Percentiles rank a stretch among this genome's conserved stretches.
Conservation (phyloP, 768 basidiomycete species). For the Mycena vulgaris region DNA sequence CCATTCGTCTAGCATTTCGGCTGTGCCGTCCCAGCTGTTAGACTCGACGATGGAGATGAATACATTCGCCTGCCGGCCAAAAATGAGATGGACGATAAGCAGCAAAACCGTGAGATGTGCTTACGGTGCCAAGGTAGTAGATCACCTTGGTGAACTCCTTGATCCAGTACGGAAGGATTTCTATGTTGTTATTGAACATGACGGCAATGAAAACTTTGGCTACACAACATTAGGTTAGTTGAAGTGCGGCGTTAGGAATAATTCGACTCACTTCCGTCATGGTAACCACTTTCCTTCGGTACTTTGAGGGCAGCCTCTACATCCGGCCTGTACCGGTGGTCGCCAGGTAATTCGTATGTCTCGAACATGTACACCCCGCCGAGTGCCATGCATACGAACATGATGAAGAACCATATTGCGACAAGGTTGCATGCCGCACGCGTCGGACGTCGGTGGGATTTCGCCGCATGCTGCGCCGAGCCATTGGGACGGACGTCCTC, state of each 20-base stretch:
- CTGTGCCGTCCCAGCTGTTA: slow-evolving; percentile 54
- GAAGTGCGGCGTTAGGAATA: neutral
- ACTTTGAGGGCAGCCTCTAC: slow-evolving; percentile 40
- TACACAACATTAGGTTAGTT: slow-evolving; percentile 5
- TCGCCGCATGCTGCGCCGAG: neutral
- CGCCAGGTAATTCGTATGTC: slow-evolving; percentile 44
- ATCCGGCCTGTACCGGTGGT: slow-evolving; percentile 43
- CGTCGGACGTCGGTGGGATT: neutral
- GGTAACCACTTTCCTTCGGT: slow-evolving; percentile 41
- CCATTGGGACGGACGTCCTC: neutral
- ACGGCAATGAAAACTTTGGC: slow-evolving; percentile 57
- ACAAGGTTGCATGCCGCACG: neutral
- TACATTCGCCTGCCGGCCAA: slow-evolving; percentile 48
- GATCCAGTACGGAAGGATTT: slow-evolving; percentile 57
- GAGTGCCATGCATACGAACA: slow-evolving; percentile 22
- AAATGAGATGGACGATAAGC: neutral
- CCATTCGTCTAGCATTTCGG: slow-evolving; percentile 48
- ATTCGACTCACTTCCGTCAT: slow-evolving; percentile 33
- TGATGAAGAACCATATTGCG: neutral
- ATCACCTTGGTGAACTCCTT: slow-evolving; percentile 53
- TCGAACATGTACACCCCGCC: slow-evolving; percentile 30
- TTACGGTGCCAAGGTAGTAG: slow-evolving; percentile 52
- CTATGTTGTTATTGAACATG: slow-evolving; percentile 56
- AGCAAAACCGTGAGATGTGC: neutral
- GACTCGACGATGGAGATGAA: slow-evolving; percentile 44